Conservation (phyloP, 176 grass and related monocot species). For the Echinochloa phyllopogon region DNA sequence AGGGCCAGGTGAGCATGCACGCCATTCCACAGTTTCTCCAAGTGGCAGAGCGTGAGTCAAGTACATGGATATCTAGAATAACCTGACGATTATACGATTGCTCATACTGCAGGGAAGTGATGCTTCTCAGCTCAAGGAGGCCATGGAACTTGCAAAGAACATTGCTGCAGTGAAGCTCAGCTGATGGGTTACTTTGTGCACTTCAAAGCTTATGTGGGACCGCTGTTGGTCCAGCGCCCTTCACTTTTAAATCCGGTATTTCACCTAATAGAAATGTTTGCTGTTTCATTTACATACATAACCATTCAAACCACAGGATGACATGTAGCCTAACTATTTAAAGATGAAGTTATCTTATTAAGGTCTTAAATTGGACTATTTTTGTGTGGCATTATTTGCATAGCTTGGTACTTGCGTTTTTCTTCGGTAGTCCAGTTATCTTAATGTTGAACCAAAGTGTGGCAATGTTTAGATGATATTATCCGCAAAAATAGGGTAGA, state of each 20-base stretch:
- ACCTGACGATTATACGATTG: constrained; percentile 4
- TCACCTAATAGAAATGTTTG: background rate
- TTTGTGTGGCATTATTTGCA: background rate
- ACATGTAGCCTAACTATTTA: background rate
- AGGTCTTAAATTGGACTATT: background rate
- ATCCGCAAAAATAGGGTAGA: background rate
- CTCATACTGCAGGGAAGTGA: constrained; percentile 68
- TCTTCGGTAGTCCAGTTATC: background rate
- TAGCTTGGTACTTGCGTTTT: background rate
- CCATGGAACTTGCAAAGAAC: constrained; percentile 72
- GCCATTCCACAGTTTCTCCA: background rate
- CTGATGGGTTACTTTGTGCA: constrained; percentile 24
- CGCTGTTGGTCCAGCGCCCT: background rate
- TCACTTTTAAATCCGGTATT: background rate
- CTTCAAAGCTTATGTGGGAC: background rate
- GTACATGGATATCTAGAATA: background rate
- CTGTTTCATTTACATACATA: background rate
- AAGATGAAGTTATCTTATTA: background rate
- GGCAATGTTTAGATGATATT: background rate
- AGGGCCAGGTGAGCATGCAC: constrained; percentile 72
- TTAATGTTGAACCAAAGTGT: background rate
- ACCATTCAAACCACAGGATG: background rate
- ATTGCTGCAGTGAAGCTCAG: constrained; percentile 81
- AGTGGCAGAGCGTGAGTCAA: background rate
- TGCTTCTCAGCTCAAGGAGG: constrained; percentile 66